phyloP scores from a whole-genome alignment of 495 filamentous ascomycete species.

The Podospora anserina region DNA sequence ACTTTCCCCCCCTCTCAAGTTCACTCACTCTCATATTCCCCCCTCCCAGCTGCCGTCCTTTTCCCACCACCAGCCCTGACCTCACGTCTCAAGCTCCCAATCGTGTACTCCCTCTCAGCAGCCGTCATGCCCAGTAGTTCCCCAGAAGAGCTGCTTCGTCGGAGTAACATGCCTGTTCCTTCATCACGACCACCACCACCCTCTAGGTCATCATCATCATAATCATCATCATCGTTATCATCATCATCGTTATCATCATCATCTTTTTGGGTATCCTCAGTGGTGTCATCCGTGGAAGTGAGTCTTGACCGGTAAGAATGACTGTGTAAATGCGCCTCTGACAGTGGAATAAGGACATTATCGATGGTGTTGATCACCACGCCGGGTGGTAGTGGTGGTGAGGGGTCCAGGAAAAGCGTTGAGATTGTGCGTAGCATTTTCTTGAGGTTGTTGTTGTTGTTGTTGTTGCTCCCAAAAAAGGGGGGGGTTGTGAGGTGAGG shows the following conservation, averaged over 20 bases:
- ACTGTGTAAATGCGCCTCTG: neutral
- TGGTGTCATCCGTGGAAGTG: neutral
- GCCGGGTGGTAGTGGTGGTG: no score
- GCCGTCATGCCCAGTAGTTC: neutral
- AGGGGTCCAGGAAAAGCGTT: no score
- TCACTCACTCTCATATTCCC: neutral
- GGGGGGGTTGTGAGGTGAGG: no score
- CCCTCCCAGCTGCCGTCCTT: neutral
- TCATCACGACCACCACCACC: neutral
- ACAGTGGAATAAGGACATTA: neutral
- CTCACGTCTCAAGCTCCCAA: neutral
- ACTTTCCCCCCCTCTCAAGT: neutral
- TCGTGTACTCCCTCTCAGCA: neutral
- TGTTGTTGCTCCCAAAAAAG: no score
- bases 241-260: neutral
- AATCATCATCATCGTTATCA: neutral
- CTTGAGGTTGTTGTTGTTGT: no score
- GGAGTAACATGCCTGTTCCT: neutral
- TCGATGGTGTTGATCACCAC: neutral
- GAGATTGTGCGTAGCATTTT: no score
- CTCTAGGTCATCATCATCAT: neutral
- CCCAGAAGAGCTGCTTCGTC: neutral
- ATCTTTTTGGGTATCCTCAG: neutral
- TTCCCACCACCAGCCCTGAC: neutral
- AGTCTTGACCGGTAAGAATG: neutral